Percentiles rank a stretch among this genome's conserved stretches.
These are phyloP conservation scores for Xylaria castorea DNA, from an alignment of 495 filamentous ascomycete genomes.

Conservation along the genomic window DNA sequence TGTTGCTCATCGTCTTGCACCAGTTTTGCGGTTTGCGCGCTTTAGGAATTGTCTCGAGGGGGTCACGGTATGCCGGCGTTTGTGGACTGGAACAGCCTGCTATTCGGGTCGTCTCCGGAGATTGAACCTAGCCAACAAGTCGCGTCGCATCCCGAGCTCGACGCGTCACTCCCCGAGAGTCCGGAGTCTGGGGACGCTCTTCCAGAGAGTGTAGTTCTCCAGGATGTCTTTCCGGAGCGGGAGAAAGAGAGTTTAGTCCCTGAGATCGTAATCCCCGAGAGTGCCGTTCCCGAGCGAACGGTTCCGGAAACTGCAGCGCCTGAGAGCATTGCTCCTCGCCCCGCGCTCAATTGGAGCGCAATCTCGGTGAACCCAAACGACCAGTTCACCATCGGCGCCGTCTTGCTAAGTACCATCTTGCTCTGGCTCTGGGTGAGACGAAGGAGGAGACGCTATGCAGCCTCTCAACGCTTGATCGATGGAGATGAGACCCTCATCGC, in stretches of 20 bases:
- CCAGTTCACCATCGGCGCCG: conserved; percentile 16
- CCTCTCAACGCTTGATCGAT: neutral
- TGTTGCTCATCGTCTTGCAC: conserved; percentile 4
- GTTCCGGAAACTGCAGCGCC: neutral
- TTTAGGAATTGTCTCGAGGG: conserved; percentile 22
- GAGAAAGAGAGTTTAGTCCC: conserved; percentile 5
- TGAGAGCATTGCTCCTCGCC: neutral
- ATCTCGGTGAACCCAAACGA: neutral
- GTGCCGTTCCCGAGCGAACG: neutral
- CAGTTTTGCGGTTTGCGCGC: conserved; percentile 14
- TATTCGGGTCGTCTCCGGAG: conserved; percentile 25
- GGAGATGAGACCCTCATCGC: conserved; percentile 13
- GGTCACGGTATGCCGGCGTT: conserved; percentile 31
- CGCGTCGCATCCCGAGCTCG: conserved; percentile 18
- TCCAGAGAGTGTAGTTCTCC: neutral
- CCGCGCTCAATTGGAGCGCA: neutral
- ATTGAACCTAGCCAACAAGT: conserved; percentile 15
- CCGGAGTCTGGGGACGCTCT: neutral
- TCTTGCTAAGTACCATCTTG: conserved; percentile 16
- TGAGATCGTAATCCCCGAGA: neutral
- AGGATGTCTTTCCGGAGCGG: neutral
- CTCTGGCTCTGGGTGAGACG: conserved; percentile 15
- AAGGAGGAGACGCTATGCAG: conserved; percentile 9
- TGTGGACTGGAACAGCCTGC: conserved; percentile 30
- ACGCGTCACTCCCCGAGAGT: conserved; percentile 13